A percentile compares a stretch with the other conserved stretches of the same genome.
These are phyloP conservation scores for Podaxis rugospora DNA, from an alignment of 768 basidiomycete genomes.

Conservation along the genomic window DNA sequence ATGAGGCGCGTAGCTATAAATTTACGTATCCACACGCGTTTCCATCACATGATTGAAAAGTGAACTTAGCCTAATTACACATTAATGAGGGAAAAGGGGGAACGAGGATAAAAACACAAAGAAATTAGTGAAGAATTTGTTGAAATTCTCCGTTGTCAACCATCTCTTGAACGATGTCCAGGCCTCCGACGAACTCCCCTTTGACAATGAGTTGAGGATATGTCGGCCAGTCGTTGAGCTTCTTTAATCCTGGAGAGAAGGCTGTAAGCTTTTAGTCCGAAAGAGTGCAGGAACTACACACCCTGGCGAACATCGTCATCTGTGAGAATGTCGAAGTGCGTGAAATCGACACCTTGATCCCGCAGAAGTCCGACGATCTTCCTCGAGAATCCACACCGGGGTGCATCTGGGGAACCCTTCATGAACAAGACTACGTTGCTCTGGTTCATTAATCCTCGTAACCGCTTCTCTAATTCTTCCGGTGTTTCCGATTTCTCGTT, in stretches of 20 bases:
- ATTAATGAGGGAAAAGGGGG: neutral
- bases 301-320: conserved; percentile 84
- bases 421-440: conserved; percentile 82
- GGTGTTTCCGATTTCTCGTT: conserved; percentile 41
- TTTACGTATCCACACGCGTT: neutral
- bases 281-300: conserved; percentile 24
- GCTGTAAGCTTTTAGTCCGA: neutral
- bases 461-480: conserved; percentile 63
- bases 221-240: conserved; percentile 87
- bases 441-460: conserved; percentile 72
- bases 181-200: conserved; percentile 91
- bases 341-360: conserved; percentile 61
- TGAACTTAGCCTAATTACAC: neutral
- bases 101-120: neutral
- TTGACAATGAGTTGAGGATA: conserved; percentile 83
- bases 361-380: conserved; percentile 67
- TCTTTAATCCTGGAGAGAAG: conserved; percentile 51
- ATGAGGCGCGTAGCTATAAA: no score
- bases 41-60: neutral
- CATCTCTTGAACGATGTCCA: conserved; percentile 93
- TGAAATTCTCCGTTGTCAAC: conserved; percentile 72
- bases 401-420: conserved; percentile 78
- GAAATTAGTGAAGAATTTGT: conserved; percentile 31
- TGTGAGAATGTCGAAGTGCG: conserved; percentile 76
- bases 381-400: conserved; percentile 83